Conservation (phyloP, 345 rosid species). For the Citrus glauca region DNA sequence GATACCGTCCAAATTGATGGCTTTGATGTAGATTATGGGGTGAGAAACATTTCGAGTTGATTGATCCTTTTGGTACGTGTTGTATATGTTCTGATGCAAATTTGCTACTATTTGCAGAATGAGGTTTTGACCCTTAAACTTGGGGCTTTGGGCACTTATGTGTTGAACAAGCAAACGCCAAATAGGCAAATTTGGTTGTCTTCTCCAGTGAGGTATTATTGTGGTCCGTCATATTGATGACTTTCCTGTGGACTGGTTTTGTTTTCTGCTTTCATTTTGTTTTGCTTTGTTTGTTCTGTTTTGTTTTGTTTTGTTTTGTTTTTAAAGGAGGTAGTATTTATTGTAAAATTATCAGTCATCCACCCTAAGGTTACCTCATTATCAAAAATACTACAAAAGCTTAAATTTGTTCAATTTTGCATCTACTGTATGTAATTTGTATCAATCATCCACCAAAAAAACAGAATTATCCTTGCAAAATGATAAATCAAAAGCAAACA, state of each 20-base stretch:
- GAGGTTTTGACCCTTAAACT: slow-evolving; percentile 86
- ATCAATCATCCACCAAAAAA: too few relatives aligned
- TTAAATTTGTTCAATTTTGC: too few relatives aligned
- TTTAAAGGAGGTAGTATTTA: neutral
- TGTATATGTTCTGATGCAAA: neutral
- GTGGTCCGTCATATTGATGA: neutral
- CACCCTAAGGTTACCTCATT: too few relatives aligned
- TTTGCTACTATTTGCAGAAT: slow-evolving; percentile 44
- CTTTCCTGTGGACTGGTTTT: neutral
- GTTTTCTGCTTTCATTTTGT: neutral
- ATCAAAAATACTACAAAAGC: too few relatives aligned
- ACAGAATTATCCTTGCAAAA: too few relatives aligned
- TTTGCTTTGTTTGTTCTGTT: neutral
- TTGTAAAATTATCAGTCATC: neutral
- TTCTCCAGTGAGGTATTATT: slow-evolving; percentile 71
- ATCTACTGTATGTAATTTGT: too few relatives aligned
- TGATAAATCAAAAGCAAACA: too few relatives aligned
- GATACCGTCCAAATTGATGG: slow-evolving; percentile 77
- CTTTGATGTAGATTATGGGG: slow-evolving; percentile 91
- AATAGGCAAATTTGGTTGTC: slow-evolving; percentile 92
- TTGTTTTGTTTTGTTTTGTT: neutral
- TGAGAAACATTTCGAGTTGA: slow-evolving; percentile 26
- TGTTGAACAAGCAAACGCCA: slow-evolving; percentile 86
- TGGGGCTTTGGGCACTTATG: slow-evolving; percentile 81
- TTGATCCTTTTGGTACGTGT: neutral